A percentile compares a stretch with the other conserved stretches of the same genome.
These are phyloP conservation scores for Chrysoporthe cubensis DNA, from an alignment of 2,329 filamentous ascomycete species.

Conservation along the genomic window DNA sequence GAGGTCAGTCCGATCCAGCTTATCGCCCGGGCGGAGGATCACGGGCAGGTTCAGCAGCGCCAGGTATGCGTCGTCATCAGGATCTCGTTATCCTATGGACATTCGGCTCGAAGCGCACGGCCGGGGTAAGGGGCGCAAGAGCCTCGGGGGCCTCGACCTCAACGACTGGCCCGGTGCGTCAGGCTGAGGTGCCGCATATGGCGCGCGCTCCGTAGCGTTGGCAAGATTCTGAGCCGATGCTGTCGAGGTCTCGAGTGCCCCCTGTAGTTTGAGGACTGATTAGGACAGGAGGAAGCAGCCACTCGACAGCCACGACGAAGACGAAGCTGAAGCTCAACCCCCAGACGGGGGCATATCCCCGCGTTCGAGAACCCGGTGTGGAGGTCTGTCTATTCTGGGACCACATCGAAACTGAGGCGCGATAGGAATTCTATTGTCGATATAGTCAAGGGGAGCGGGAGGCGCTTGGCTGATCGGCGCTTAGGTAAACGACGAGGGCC, in stretches of 20 bases:
- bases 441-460: neutral
- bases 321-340: neutral
- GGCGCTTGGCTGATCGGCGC: constrained; percentile 6
- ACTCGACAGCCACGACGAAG: neutral
- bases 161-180: constrained; percentile 10
- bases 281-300: neutral
- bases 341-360: neutral
- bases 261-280: neutral
- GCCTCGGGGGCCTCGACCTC: neutral
- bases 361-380: neutral
- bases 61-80: neutral
- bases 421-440: neutral
- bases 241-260: neutral
- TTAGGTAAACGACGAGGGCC: neutral
- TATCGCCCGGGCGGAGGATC: no score
- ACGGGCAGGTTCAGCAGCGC: neutral
- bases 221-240: constrained; percentile 10
- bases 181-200: constrained; percentile 19
- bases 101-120: neutral
- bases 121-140: neutral
- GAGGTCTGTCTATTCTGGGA: neutral
- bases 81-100: neutral
- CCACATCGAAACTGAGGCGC: neutral
- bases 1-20: neutral
- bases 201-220: constrained; percentile 21